Percentiles rank a stretch among this genome's conserved stretches.
Evolutionary conservation across 2,329 filamentous ascomycete species (phyloP).

Genomic region (Trichophyton benhamiae): DNA sequence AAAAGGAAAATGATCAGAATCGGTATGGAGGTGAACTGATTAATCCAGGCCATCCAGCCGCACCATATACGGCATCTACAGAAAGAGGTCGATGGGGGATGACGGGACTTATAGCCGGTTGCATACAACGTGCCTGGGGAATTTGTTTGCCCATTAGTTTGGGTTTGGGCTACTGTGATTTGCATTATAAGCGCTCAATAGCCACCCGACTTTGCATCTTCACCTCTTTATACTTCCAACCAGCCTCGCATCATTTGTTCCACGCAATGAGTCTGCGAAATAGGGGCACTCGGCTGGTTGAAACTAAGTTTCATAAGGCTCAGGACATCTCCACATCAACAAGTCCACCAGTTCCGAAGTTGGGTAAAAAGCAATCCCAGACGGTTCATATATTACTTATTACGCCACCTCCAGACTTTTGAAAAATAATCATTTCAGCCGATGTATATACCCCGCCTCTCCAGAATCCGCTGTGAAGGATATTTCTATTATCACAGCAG

Average conservation of each 20-base stretch:
- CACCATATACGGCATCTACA: background rate
- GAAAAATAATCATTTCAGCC: constrained; percentile 6
- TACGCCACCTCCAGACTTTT: constrained; percentile 4
- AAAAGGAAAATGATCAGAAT: background rate
- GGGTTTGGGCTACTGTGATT: background rate
- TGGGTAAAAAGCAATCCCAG: constrained; percentile 3
- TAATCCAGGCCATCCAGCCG: background rate
- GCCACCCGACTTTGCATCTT: background rate
- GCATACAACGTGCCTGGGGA: background rate
- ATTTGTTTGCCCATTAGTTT: background rate
- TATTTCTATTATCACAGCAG: background rate
- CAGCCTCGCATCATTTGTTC: background rate
- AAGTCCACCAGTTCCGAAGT: constrained; percentile 6
- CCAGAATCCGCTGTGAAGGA: background rate
- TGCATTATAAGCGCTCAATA: background rate
- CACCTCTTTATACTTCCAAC: background rate
- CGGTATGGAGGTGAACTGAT: background rate
- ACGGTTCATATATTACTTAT: constrained; percentile 7
- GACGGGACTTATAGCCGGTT: background rate
- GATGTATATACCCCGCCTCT: constrained; percentile 5
- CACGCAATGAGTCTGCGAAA: background rate
- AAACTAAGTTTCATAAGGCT: constrained; percentile 14
- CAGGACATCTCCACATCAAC: constrained; percentile 12
- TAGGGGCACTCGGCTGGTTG: constrained; percentile 7
- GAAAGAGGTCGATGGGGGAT: background rate